A percentile compares a stretch with the other conserved stretches of the same genome.
Evolutionary conservation across 2,329 filamentous ascomycete species (phyloP).

Genomic region (Ceratocystis ficicola): DNA sequence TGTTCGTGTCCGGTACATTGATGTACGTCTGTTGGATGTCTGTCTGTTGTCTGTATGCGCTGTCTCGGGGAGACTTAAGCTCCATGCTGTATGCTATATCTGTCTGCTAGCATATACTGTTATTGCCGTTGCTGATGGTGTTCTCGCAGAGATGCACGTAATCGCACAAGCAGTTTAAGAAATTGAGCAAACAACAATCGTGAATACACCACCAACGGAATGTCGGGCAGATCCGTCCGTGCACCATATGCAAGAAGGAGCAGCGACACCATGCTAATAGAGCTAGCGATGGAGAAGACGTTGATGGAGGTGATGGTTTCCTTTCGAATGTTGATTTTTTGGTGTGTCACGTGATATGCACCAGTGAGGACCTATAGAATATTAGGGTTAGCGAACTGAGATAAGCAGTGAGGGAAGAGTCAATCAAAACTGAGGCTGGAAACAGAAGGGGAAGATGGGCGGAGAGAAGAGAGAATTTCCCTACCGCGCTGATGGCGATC

Average conservation of each 20-base stretch:
- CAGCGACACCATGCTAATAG: conserved; percentile 60
- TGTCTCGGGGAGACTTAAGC: neutral
- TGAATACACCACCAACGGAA: conserved; percentile 42
- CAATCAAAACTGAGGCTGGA: no score
- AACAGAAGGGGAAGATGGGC: neutral
- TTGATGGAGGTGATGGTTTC: conserved; percentile 67
- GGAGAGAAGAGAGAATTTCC: conserved; percentile 24
- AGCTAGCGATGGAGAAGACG: conserved; percentile 64
- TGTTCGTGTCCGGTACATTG: neutral
- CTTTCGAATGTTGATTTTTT: conserved; percentile 66
- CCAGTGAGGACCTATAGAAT: conserved; percentile 51
- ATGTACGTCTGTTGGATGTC: no score
- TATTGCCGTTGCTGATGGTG: conserved; percentile 7
- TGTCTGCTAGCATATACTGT: no score
- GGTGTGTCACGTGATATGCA: conserved; percentile 64
- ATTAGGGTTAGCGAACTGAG: conserved; percentile 1
- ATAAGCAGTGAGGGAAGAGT: no score
- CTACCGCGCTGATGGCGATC: conserved; percentile 63
- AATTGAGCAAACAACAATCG: conserved; percentile 30
- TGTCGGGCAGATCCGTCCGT: conserved; percentile 47
- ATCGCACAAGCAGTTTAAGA: conserved; percentile 27
- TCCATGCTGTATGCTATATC: neutral
- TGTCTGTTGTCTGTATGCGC: neutral
- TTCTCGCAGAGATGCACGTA: conserved; percentile 25
- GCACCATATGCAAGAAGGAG: conserved; percentile 54